Percentiles rank a stretch among this genome's conserved stretches.
Conservation (phyloP, 208 protist genomes). For the Borovskyia barvae region DNA sequence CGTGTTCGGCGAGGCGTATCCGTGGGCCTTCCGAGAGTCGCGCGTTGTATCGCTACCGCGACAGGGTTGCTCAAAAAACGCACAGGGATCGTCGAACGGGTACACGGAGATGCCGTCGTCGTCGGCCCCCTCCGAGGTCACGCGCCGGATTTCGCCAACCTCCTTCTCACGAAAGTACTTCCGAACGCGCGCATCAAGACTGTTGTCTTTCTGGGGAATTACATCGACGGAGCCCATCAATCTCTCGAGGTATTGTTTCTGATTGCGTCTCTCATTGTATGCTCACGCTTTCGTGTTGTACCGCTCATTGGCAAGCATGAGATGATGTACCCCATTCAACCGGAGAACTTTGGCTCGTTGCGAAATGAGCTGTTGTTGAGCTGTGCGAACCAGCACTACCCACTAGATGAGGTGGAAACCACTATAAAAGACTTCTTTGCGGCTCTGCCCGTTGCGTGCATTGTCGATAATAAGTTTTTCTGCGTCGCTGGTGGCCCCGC, state of each 20-base stretch:
- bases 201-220: slow-evolving; percentile 84
- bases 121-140: slow-evolving; percentile 74
- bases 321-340: slow-evolving; percentile 66
- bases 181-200: slow-evolving; percentile 21
- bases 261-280: slow-evolving; percentile 52
- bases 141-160: slow-evolving; percentile 67
- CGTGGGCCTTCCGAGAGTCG: slow-evolving; percentile 15
- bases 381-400: slow-evolving; percentile 28
- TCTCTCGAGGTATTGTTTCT: slow-evolving; percentile 75
- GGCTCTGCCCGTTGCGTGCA: slow-evolving; percentile 58
- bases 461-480: slow-evolving; percentile 65
- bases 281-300: slow-evolving; percentile 42
- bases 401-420: slow-evolving; percentile 41
- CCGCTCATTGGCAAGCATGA: slow-evolving; percentile 77
- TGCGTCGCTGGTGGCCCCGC: slow-evolving; percentile 67
- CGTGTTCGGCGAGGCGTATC: slow-evolving; percentile 3
- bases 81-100: slow-evolving; percentile 26
- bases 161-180: slow-evolving; percentile 50
- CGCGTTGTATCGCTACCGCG: slow-evolving; percentile 11
- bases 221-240: slow-evolving; percentile 76
- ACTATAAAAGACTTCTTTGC: slow-evolving; percentile 60
- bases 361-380: slow-evolving; percentile 53
- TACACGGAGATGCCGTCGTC: slow-evolving; percentile 48
- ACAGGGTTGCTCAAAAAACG: slow-evolving; percentile 8
- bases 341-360: slow-evolving; percentile 75